Evolutionary conservation across 257 asterid genomes (phyloP).

Genomic region (Fraxinus pennsylvanica): DNA sequence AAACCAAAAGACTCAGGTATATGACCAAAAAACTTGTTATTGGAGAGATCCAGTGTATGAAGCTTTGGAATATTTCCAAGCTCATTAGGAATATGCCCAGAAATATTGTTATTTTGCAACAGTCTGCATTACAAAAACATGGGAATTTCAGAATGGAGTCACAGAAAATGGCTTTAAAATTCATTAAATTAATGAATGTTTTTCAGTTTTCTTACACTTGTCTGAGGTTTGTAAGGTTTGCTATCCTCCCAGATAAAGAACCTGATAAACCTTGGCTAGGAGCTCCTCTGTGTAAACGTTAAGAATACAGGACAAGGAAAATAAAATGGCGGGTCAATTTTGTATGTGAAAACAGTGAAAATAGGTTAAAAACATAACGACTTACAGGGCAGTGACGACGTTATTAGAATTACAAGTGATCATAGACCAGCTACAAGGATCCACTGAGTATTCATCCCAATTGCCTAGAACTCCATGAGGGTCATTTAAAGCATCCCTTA

Average conservation of each 20-base stretch:
- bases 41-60: slow-evolving; percentile 86
- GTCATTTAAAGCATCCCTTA: slow-evolving; percentile 57
- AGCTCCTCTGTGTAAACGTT: slow-evolving; percentile 64
- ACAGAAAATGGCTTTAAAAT: neutral
- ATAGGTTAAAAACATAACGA: neutral
- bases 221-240: slow-evolving; percentile 91
- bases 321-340: neutral
- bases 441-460: slow-evolving; percentile 95
- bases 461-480: slow-evolving; percentile 85
- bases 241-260: slow-evolving; percentile 66
- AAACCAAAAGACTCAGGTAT: slow-evolving; percentile 73
- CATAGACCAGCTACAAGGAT: slow-evolving; percentile 98
- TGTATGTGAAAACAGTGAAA: neutral
- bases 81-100: slow-evolving; percentile 84
- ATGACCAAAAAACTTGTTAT: slow-evolving; percentile 63
- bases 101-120: slow-evolving; percentile 77
- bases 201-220: slow-evolving; percentile 63
- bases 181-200: neutral
- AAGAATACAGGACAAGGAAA: slow-evolving; percentile 18
- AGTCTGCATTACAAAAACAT: slow-evolving; percentile 44
- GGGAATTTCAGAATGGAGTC: slow-evolving; percentile 4
- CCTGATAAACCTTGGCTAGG: slow-evolving; percentile 98
- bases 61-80: slow-evolving; percentile 72
- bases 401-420: slow-evolving; percentile 85
- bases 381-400: slow-evolving; percentile 80